Percentiles rank a stretch among this genome's conserved stretches.
These are phyloP conservation scores for Thermomyces lanuginosus DNA, from an alignment of 2,329 filamentous ascomycete species.

Conservation along the genomic window DNA sequence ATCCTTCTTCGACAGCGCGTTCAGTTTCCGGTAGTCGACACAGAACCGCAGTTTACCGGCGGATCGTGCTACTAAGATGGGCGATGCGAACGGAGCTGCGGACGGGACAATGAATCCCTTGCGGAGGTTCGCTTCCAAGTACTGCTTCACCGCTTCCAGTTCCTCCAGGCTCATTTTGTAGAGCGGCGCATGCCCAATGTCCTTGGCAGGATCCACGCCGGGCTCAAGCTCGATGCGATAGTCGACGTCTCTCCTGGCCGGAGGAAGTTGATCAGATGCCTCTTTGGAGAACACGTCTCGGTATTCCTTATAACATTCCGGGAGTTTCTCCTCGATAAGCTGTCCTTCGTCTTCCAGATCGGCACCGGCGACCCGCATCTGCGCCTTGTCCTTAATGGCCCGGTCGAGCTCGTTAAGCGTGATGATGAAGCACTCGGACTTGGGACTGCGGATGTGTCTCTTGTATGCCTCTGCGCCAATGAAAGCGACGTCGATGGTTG, in stretches of 20 bases:
- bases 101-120: slow-evolving; percentile 3
- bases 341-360: too few relatives aligned
- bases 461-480: too few relatives aligned
- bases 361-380: too few relatives aligned
- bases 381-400: too few relatives aligned
- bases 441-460: too few relatives aligned
- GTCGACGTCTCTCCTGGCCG: too few relatives aligned
- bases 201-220: too few relatives aligned
- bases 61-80: slow-evolving; percentile 7
- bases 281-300: slow-evolving; percentile 1
- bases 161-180: slow-evolving; percentile 1
- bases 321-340: background rate
- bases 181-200: slow-evolving; percentile 1
- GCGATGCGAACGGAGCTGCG: slow-evolving; percentile 1
- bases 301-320: background rate
- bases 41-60: slow-evolving; percentile 8
- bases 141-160: background rate
- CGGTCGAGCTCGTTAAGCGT: too few relatives aligned
- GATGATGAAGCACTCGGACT: too few relatives aligned
- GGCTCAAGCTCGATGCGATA: slow-evolving; percentile 2
- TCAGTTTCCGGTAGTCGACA: slow-evolving; percentile 13
- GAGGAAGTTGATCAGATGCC: slow-evolving; percentile 1
- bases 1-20: slow-evolving; percentile 13
- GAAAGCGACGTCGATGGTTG: too few relatives aligned
- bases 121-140: slow-evolving; percentile 1